phyloP scores from a whole-genome alignment of 2,329 filamentous ascomycete species.

The Phyllosticta citribraziliensis region DNA sequence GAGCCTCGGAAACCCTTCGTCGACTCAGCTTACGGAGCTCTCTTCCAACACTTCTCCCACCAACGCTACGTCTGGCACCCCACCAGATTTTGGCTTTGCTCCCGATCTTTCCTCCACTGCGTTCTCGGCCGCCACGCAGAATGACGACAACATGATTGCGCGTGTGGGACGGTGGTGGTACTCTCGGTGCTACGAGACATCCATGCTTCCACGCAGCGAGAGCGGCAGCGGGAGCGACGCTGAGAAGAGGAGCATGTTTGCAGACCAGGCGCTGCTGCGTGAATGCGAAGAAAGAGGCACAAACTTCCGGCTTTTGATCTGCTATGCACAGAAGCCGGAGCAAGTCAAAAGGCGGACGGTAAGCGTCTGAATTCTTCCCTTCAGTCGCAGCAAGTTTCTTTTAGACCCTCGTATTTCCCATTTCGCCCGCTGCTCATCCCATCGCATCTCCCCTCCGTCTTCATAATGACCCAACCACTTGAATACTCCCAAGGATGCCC shows the following conservation, averaged over 20 bases:
- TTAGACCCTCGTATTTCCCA: too few relatives aligned
- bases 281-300: conserved; percentile 84
- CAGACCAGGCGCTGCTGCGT: conserved; percentile 59
- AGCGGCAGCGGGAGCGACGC: conserved; percentile 22
- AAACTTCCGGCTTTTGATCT: conserved; percentile 83
- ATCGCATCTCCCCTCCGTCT: too few relatives aligned
- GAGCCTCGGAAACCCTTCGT: not conserved
- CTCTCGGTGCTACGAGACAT: conserved; percentile 70
- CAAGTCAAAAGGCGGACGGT: conserved; percentile 38
- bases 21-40: not conserved
- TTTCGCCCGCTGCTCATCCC: too few relatives aligned
- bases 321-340: conserved; percentile 72
- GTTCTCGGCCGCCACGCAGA: conserved; percentile 17
- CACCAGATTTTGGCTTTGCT: conserved; percentile 49
- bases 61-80: not conserved
- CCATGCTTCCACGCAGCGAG: conserved; percentile 34
- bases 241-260: conserved; percentile 46
- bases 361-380: conserved; percentile 30
- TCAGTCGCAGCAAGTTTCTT: too few relatives aligned
- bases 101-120: conserved; percentile 28
- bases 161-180: conserved; percentile 97
- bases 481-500: too few relatives aligned
- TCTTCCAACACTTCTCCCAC: not conserved
- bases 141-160: conserved; percentile 80
- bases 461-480: too few relatives aligned